Evolutionary conservation across 2,329 filamentous ascomycete genomes (phyloP).

Genomic region (Paecilomyces niveus): DNA sequence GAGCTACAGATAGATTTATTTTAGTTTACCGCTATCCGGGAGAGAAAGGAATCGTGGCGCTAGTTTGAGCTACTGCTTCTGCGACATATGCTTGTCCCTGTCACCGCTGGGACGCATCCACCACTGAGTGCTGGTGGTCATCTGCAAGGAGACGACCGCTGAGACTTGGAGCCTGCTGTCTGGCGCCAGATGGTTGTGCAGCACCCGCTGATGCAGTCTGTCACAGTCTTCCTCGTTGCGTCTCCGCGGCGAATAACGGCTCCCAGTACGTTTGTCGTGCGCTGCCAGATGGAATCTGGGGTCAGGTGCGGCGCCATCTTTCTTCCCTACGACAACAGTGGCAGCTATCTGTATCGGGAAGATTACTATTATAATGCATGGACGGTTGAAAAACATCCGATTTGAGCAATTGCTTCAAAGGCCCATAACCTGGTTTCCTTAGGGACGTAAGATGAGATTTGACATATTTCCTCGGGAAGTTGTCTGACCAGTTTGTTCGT

Average conservation of each 20-base stretch:
- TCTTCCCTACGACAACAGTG: background rate
- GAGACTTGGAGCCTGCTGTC: slow-evolving; percentile 12
- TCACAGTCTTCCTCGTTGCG: background rate
- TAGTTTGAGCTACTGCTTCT: background rate
- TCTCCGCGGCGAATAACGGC: background rate
- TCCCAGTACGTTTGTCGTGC: background rate
- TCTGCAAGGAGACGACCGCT: background rate
- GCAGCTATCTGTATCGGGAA: background rate
- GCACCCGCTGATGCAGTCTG: background rate
- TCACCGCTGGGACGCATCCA: background rate
- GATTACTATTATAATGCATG: background rate
- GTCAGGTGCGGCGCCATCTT: background rate
- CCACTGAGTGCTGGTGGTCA: background rate
- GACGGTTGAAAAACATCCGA: background rate
- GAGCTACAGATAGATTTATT: background rate
- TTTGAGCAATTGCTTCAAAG: background rate
- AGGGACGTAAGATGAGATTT: background rate
- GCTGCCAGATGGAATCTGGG: background rate
- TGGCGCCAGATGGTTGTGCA: slow-evolving; percentile 15
- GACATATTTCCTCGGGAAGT: background rate
- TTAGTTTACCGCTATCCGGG: background rate
- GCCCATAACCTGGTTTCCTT: background rate
- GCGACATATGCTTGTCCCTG: background rate
- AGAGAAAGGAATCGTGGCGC: background rate
- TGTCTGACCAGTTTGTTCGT: background rate